phyloP scores from a whole-genome alignment of 257 asterid species.

The Solanum lignicaule region DNA sequence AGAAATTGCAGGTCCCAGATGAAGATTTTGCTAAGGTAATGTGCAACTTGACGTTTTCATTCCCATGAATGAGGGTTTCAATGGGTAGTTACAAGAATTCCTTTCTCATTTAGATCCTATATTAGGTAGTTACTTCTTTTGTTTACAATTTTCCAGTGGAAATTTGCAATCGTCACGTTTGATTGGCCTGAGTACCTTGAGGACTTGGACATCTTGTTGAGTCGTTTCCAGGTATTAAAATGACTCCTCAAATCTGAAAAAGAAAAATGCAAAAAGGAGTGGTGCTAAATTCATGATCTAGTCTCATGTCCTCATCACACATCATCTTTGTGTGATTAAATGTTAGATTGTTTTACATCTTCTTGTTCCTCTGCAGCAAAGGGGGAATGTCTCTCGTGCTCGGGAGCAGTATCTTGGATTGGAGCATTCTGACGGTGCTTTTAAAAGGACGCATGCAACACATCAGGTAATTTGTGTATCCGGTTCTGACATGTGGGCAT shows the following conservation, averaged over 20 bases:
- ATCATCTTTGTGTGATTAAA: background rate
- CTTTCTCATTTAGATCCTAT: background rate
- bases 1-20: conserved; percentile 39
- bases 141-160: conserved; percentile 29
- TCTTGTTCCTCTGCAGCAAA: conserved; percentile 20
- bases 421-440: conserved; percentile 39
- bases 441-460: conserved; percentile 31
- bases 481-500: background rate
- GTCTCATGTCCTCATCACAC: background rate
- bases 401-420: conserved; percentile 61
- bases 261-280: background rate
- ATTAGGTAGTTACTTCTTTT: background rate
- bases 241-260: background rate
- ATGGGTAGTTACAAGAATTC: background rate
- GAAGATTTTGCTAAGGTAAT: conserved; percentile 45
- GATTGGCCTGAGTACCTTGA: conserved; percentile 45
- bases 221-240: conserved; percentile 40
- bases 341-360: background rate
- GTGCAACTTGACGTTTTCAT: background rate
- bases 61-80: background rate
- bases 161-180: conserved; percentile 41
- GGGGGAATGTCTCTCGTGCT: conserved; percentile 18
- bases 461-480: conserved; percentile 28
- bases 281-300: background rate
- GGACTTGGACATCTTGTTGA: conserved; percentile 37